Evolutionary conservation across 257 asterid species (phyloP).

Genomic region (Jacaranda copaia): DNA sequence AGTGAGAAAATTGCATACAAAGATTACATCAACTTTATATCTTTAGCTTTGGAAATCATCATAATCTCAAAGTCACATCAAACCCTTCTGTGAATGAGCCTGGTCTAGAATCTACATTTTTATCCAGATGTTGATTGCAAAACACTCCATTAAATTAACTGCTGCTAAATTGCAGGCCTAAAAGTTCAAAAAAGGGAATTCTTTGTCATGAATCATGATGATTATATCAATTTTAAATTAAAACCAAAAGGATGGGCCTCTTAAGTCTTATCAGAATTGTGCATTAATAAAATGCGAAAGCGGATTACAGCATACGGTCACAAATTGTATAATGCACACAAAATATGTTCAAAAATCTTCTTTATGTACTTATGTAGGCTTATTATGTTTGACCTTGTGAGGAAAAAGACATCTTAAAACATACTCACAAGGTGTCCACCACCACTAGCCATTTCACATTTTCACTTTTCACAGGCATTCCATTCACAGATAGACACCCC

Average conservation of each 20-base stretch:
- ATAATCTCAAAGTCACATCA: conserved; percentile 2
- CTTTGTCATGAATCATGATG: not conserved
- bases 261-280: not conserved
- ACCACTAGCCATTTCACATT: conserved; percentile 27
- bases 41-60: not conserved
- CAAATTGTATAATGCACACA: not conserved
- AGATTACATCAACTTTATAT: not conserved
- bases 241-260: conserved; percentile 10
- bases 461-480: conserved; percentile 41
- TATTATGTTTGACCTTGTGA: conserved; percentile 40
- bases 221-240: not conserved
- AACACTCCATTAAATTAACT: not conserved
- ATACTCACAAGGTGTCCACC: conserved; percentile 44
- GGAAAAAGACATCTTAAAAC: conserved; percentile 22
- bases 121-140: conserved; percentile 5
- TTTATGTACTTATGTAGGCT: conserved; percentile 35
- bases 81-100: not conserved
- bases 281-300: conserved; percentile 21
- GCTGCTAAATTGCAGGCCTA: not conserved
- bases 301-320: conserved; percentile 30
- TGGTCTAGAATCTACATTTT: not conserved
- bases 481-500: conserved; percentile 23
- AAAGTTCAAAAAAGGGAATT: not conserved
- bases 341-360: conserved; percentile 30
- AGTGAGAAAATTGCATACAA: not conserved